Base-by-base conservation (phyloP, 2,329 filamentous ascomycete genomes). In the Diaporthe eres region DNA sequence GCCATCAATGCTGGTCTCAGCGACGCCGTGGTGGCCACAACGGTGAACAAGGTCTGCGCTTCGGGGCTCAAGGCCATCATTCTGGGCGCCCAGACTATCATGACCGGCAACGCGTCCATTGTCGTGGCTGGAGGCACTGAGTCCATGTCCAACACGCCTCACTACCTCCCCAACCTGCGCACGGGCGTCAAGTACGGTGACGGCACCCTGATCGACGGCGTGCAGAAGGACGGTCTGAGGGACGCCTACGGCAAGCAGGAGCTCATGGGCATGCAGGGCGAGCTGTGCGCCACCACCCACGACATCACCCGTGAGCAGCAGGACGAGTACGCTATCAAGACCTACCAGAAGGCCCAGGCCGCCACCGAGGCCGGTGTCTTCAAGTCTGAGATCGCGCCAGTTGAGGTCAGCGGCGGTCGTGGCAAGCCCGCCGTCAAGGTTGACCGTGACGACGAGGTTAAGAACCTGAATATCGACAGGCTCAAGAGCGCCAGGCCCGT, bases 31-130 rank as follows among this genome's bases (percentile, higher is more conserved):
- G 91, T 97, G 80, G 94, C 93, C 87, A 99, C 97, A 61, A 98
- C 96, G 71, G 92, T 99, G 83, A 99, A 99, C 93, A 99, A 99
- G 89, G 97, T 99, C 84, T 99, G 97, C 90, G 97, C 97, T 78
- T 98, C 96, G 13, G 93, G 94, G 60, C 88, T 98, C 84, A 99
- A 99, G 90, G 95, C 97, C 80, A 93, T 99, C 83, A 95, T 98
- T 79, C 90, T 99, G 77, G 97, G 94, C 80, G 95, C 96, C 71
- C 97, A 98, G 87, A 98, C 96, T 81, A 99, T 99, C 88, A 95
- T 98, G 85, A 98, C 96, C 72, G 96, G 97, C 80, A 98, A 95
- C 84, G 96, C 96, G 79, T 93, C 95, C 80, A 93, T 98, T 79
- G 92, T 99, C 79, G 95, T 99, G 76, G 97, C 96, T 79, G 97